Evolutionary conservation across 2,329 filamentous ascomycete species (phyloP).

Genomic region (Cladophialophora carrionii): DNA sequence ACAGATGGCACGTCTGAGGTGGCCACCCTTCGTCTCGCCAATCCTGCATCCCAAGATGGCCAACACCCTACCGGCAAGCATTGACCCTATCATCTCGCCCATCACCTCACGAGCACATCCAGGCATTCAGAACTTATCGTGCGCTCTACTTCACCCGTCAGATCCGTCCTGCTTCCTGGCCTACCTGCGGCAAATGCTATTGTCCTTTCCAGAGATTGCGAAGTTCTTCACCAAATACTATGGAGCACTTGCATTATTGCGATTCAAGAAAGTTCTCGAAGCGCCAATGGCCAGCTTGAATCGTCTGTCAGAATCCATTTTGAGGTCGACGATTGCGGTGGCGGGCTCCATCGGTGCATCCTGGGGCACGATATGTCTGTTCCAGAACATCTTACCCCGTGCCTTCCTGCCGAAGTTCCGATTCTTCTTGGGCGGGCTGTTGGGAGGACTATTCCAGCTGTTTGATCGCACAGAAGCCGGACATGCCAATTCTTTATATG

Average conservation of each 20-base stretch:
- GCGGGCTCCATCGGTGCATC: slow-evolving; percentile 82
- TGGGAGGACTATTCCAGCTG: slow-evolving; percentile 84
- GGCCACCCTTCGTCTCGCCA: slow-evolving; percentile 85
- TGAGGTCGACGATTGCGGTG: slow-evolving; percentile 75
- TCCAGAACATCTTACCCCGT: slow-evolving; percentile 77
- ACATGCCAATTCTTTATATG: slow-evolving; percentile 75
- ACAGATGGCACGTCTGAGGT: slow-evolving; percentile 77
- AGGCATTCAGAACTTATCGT: slow-evolving; percentile 76
- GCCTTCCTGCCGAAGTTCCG: slow-evolving; percentile 76
- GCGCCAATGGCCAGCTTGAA: slow-evolving; percentile 70
- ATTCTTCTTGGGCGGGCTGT: slow-evolving; percentile 85
- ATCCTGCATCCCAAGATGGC: slow-evolving; percentile 77
- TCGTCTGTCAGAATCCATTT: slow-evolving; percentile 66
- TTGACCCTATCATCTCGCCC: slow-evolving; percentile 71
- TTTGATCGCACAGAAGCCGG: slow-evolving; percentile 60
- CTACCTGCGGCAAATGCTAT: slow-evolving; percentile 84
- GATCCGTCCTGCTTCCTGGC: slow-evolving; percentile 88
- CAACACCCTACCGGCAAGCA: slow-evolving; percentile 62
- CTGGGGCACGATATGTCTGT: slow-evolving; percentile 89
- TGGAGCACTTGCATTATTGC: slow-evolving; percentile 68
- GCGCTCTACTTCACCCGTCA: slow-evolving; percentile 82
- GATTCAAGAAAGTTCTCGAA: slow-evolving; percentile 68
- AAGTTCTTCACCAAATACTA: slow-evolving; percentile 75
- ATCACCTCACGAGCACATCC: slow-evolving; percentile 85
- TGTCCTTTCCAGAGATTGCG: slow-evolving; percentile 75